These are phyloP conservation scores for Sarocladium brachiariae DNA, from an alignment of 2,329 filamentous ascomycete species.

Conservation along the genomic window DNA sequence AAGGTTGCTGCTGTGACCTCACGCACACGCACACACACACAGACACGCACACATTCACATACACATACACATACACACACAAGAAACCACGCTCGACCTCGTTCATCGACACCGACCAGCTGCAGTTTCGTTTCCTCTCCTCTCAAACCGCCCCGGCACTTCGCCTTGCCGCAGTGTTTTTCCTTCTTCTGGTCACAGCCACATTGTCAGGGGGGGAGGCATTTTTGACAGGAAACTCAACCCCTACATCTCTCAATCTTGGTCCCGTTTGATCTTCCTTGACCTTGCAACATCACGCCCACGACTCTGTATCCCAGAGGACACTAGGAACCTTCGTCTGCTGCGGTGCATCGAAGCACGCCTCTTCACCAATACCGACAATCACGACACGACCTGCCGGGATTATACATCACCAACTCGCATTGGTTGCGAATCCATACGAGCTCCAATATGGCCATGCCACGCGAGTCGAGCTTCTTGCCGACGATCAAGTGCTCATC, in stretches of 20 bases:
- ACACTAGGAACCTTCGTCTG: neutral
- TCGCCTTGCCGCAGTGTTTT: neutral
- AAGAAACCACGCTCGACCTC: neutral
- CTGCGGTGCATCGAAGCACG: constrained; percentile 4
- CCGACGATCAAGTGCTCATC: constrained; percentile 83
- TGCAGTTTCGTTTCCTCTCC: neutral
- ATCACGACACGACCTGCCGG: neutral
- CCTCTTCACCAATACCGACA: neutral
- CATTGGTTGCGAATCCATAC: neutral
- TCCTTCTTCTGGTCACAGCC: neutral
- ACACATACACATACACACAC: too few relatives aligned
- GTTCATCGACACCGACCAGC: neutral
- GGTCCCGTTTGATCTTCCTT: constrained; percentile 1
- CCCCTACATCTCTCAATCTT: neutral
- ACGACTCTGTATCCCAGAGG: neutral
- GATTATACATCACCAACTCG: neutral
- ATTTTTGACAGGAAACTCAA: neutral
- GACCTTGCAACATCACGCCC: neutral
- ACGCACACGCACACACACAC: too few relatives aligned
- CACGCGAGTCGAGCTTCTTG: constrained; percentile 62
- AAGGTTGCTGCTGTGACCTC: too few relatives aligned
- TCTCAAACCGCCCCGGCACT: constrained; percentile 4
- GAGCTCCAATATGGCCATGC: constrained; percentile 37
- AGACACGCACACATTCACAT: too few relatives aligned
- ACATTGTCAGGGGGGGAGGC: too few relatives aligned